phyloP scores from a whole-genome alignment of 441 rosid species.

The Pelargonium cotyledonis region DNA sequence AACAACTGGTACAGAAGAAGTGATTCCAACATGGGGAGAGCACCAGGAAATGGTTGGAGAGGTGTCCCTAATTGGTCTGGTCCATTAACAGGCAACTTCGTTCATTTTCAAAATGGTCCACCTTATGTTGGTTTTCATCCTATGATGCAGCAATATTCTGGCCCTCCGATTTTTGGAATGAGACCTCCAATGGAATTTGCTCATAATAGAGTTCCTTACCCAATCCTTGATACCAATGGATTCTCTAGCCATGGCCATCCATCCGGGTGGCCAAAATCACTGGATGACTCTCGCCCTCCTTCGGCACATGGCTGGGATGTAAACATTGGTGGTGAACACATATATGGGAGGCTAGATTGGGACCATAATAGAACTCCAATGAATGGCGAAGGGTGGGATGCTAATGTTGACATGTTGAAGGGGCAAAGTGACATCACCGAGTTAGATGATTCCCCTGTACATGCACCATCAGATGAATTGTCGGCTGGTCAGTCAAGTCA shows the following conservation, averaged over 20 bases:
- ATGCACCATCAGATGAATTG: slow-evolving; percentile 1
- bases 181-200: slow-evolving; percentile 8
- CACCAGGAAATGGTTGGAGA: slow-evolving; percentile 2
- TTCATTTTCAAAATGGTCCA: slow-evolving; percentile 12
- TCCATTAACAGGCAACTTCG: slow-evolving; percentile 8
- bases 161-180: slow-evolving; percentile 11
- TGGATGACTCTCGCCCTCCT: slow-evolving; percentile 3
- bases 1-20: slow-evolving; percentile 4
- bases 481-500: slow-evolving; percentile 5
- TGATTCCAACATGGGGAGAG: slow-evolving; percentile 14
- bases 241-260: slow-evolving; percentile 6
- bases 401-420: slow-evolving; percentile 4
- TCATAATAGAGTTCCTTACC: slow-evolving; percentile 6
- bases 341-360: slow-evolving; percentile 6
- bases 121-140: slow-evolving; percentile 14
- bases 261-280: slow-evolving; percentile 4
- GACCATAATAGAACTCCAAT: slow-evolving; percentile 4
- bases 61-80: slow-evolving; percentile 15
- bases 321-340: slow-evolving; percentile 6
- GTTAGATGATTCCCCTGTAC: slow-evolving; percentile 3
- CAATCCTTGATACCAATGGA: background rate
- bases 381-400: slow-evolving; percentile 2
- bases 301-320: slow-evolving; percentile 2
- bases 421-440: background rate
- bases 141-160: slow-evolving; percentile 13